phyloP scores from a whole-genome alignment of 768 basidiomycete genomes.

The Xerocomellus amylosporus region DNA sequence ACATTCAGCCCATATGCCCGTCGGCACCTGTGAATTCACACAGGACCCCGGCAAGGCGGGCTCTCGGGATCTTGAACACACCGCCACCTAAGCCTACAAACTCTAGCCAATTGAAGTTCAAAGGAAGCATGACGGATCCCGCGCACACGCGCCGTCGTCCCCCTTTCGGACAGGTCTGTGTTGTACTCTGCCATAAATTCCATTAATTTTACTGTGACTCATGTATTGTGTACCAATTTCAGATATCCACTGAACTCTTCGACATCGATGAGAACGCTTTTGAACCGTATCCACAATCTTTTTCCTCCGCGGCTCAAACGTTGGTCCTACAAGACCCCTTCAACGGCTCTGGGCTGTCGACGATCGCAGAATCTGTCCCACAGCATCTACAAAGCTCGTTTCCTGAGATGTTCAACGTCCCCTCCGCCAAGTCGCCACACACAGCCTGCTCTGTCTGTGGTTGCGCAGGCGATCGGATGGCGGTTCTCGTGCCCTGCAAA shows the following conservation, averaged over 20 bases:
- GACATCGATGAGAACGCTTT: slow-evolving; percentile 74
- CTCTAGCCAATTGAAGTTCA: slow-evolving; percentile 54
- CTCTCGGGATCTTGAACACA: slow-evolving; percentile 45
- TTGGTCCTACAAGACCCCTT: slow-evolving; percentile 45
- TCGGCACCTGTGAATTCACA: slow-evolving; percentile 26
- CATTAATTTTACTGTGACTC: slow-evolving; percentile 17
- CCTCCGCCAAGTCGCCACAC: slow-evolving; percentile 13
- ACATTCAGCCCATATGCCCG: slow-evolving; percentile 36
- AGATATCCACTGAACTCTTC: slow-evolving; percentile 57
- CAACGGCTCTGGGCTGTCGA: slow-evolving; percentile 33
- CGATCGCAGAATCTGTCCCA: slow-evolving; percentile 30
- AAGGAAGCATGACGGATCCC: slow-evolving; percentile 74
- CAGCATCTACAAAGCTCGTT: slow-evolving; percentile 22
- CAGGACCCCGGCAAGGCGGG: slow-evolving; percentile 35
- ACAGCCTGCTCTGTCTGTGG: slow-evolving; percentile 65
- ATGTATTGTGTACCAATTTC: slow-evolving; percentile 17
- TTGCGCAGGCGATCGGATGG: slow-evolving; percentile 45
- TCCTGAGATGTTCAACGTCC: slow-evolving; percentile 24
- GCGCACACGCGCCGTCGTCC: slow-evolving; percentile 47
- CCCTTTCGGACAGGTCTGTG: slow-evolving; percentile 40
- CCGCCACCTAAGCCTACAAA: slow-evolving; percentile 66
- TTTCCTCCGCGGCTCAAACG: slow-evolving; percentile 33
- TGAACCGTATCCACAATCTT: slow-evolving; percentile 45
- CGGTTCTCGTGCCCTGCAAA: slow-evolving; percentile 68
- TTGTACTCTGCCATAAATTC: slow-evolving; percentile 3